Conservation (phyloP, 2,329 filamentous ascomycete species). For the Cytospora chrysosperma region DNA sequence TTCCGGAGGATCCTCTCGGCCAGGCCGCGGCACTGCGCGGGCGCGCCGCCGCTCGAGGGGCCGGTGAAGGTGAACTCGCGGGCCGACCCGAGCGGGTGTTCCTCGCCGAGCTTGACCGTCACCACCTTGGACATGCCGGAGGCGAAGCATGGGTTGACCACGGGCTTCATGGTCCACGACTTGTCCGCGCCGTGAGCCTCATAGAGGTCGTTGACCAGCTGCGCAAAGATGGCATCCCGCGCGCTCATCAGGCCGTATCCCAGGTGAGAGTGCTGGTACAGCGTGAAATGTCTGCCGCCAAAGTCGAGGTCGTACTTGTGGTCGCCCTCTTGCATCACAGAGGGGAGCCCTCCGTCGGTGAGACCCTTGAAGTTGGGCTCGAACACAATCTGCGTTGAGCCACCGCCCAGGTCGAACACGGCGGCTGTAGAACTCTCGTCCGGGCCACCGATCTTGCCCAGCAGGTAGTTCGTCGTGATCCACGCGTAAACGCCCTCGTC, state of each 20-base stretch:
- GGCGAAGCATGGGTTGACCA: conserved; percentile 83
- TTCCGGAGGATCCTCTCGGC: conserved; percentile 91
- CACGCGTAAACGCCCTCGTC: conserved; percentile 98
- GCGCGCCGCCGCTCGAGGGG: conserved; percentile 64
- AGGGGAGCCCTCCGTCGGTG: conserved; percentile 75
- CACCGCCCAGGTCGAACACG: conserved; percentile 93
- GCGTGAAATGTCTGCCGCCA: conserved; percentile 82
- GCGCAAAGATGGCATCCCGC: conserved; percentile 78
- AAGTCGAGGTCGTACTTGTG: conserved; percentile 95
- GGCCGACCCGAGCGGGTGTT: conserved; percentile 62
- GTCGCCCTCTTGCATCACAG: conserved; percentile 81
- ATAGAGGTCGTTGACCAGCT: conserved; percentile 70
- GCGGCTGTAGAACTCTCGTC: conserved; percentile 90
- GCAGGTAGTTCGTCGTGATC: conserved; percentile 98
- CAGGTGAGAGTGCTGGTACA: conserved; percentile 98
- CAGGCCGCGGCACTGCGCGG: conserved; percentile 84
- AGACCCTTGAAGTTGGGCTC: conserved; percentile 85
- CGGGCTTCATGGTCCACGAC: conserved; percentile 67
- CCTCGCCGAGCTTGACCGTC: conserved; percentile 66
- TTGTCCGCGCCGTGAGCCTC: conserved; percentile 57
- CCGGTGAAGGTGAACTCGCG: conserved; percentile 85
- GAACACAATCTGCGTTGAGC: conserved; percentile 98
- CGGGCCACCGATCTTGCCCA: conserved; percentile 93
- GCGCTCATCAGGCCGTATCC: conserved; percentile 97
- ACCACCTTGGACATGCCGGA: conserved; percentile 75